These are phyloP conservation scores for Coemansia erecta DNA, from an alignment of 192 early-diverging fungal species.

Conservation along the genomic window DNA sequence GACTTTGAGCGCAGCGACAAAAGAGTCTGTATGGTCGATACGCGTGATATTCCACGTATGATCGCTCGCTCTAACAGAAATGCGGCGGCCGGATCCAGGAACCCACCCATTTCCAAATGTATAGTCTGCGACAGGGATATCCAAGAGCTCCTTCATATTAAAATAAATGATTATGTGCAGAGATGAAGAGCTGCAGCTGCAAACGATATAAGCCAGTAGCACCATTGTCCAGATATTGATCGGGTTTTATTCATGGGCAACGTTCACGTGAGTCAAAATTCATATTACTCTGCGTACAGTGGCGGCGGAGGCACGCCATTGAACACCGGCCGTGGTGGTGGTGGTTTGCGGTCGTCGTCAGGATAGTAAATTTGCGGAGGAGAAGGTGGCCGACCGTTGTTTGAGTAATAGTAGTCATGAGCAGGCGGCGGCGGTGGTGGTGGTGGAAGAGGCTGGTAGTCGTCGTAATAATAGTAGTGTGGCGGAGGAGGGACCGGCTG, in stretches of 20 bases:
- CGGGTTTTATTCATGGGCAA: not conserved
- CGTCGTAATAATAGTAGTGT: not conserved
- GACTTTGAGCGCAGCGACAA: slow-evolving; percentile 22
- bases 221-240: too few species aligned
- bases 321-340: not conserved
- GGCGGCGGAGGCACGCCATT: slow-evolving; percentile 1
- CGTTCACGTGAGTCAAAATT: not conserved
- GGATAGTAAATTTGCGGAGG: slow-evolving; percentile 7
- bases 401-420: not conserved
- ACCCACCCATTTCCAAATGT: slow-evolving; percentile 45
- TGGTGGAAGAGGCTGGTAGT: not conserved
- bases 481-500: not conserved
- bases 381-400: too few species aligned
- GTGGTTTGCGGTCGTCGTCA: not conserved
- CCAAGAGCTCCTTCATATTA: slow-evolving; percentile 11
- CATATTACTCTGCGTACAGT: not conserved
- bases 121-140: slow-evolving; percentile 20
- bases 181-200: not conserved
- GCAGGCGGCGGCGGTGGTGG: slow-evolving; percentile 1
- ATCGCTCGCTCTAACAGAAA: slow-evolving; percentile 27
- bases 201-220: too few species aligned
- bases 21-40: slow-evolving; percentile 21
- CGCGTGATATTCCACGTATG: slow-evolving; percentile 32
- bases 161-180: not conserved
- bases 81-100: slow-evolving; percentile 32